Percentiles rank a stretch among this genome's conserved stretches.
Conservation (phyloP, 2,329 filamentous ascomycete species). For the Cordyceps javanica region DNA sequence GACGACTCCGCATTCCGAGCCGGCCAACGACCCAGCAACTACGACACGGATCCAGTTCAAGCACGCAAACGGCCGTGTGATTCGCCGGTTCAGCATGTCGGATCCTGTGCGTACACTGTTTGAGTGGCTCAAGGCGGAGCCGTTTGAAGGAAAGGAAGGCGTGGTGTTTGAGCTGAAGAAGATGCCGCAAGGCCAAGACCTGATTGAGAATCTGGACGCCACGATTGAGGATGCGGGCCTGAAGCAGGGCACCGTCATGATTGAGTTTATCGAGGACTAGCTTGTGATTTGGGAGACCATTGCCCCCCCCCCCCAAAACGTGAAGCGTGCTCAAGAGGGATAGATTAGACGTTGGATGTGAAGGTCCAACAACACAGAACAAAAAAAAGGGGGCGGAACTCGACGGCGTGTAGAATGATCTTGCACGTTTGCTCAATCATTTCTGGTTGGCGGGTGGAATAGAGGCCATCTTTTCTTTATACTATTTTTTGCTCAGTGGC, state of each 20-base stretch:
- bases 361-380: too few species aligned
- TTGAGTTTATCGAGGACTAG: conserved; percentile 70
- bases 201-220: conserved; percentile 67
- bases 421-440: not conserved
- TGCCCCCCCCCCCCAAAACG: too few species aligned
- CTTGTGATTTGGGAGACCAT: too few species aligned
- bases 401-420: not conserved
- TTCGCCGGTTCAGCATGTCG: conserved; percentile 72
- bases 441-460: not conserved
- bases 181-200: conserved; percentile 70
- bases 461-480: too few species aligned
- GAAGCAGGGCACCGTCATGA: conserved; percentile 92
- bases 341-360: not conserved
- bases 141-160: conserved; percentile 72
- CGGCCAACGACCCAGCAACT: conserved; percentile 59
- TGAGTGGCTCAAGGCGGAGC: conserved; percentile 92
- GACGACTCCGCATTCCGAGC: conserved; percentile 70
- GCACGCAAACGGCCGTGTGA: conserved; percentile 75
- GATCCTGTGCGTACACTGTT: conserved; percentile 81
- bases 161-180: conserved; percentile 80
- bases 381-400: not conserved
- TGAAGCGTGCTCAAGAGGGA: not conserved
- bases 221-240: conserved; percentile 77
- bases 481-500: not conserved
- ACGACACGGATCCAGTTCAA: conserved; percentile 91